These are phyloP conservation scores for Crinitomyces ghanaensis DNA, from an alignment of 805 yeast species.

Conservation along the genomic window DNA sequence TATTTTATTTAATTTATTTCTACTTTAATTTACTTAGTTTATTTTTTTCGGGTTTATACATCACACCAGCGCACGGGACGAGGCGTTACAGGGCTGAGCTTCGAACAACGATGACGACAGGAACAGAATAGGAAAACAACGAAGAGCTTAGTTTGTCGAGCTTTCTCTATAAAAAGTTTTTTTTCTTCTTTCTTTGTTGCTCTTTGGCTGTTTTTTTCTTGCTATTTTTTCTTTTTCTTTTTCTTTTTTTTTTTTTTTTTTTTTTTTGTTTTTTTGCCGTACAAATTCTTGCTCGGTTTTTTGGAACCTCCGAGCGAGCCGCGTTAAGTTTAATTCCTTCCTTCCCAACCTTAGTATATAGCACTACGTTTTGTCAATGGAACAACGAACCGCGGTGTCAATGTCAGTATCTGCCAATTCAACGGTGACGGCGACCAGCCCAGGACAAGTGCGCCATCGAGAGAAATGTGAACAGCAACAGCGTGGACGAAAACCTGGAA, in stretches of 20 bases:
- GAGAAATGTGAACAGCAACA: slow-evolving; percentile 1
- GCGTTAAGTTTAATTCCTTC: background rate
- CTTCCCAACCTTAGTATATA: background rate
- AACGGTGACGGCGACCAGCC: background rate
- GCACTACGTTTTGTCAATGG: background rate
- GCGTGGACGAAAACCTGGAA: too few species aligned
- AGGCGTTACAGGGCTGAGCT: background rate
- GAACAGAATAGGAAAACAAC: too few species aligned
- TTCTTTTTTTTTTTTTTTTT: background rate
- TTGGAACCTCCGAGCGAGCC: background rate
- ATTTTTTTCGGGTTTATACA: too few species aligned
- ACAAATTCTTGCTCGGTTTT: slow-evolving; percentile 1
- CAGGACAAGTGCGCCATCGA: slow-evolving; percentile 1
- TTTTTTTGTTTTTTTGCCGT: background rate
- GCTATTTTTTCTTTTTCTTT: background rate
- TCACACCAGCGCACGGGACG: background rate
- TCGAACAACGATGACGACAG: too few species aligned
- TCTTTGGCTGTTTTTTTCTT: slow-evolving; percentile 1
- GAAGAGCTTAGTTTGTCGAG: too few species aligned
- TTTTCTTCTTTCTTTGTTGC: background rate
- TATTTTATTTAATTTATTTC: too few species aligned
- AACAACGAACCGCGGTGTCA: background rate
- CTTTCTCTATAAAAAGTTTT: background rate
- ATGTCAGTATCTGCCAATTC: background rate
- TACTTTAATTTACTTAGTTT: too few species aligned